Evolutionary conservation across 371 early-diverging fungal species (phyloP).

Genomic region (Zancudomyces culisetae): DNA sequence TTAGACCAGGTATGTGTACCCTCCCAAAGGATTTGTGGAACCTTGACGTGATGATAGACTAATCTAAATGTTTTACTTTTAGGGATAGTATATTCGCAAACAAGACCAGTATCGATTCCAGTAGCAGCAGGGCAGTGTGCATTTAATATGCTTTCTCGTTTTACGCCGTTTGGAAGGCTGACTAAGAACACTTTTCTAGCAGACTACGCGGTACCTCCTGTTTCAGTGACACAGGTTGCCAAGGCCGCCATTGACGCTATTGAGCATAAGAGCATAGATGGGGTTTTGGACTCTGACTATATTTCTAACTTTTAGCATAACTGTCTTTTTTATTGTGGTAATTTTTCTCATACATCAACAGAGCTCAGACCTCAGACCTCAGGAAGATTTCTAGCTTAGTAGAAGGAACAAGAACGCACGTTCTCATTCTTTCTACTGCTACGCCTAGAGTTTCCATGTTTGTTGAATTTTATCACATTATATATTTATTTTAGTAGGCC

Average conservation of each 20-base stretch:
- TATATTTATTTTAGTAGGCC: too few relatives aligned
- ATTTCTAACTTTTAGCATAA: not conserved
- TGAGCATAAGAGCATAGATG: not conserved
- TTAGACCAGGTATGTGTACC: conserved; percentile 35
- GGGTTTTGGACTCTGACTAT: not conserved
- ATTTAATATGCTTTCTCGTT: not conserved
- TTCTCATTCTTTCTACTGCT: too few relatives aligned
- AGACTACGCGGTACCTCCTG: not conserved
- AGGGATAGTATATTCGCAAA: not conserved
- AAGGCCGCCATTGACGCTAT: not conserved
- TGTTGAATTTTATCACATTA: too few relatives aligned
- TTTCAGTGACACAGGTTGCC: not conserved
- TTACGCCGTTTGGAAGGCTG: not conserved
- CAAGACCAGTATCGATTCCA: not conserved
- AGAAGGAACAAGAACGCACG: too few relatives aligned
- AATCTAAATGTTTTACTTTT: not conserved
- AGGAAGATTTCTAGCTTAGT: too few relatives aligned
- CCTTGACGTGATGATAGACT: too few relatives aligned
- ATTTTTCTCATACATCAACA: too few relatives aligned
- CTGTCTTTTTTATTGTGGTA: too few relatives aligned
- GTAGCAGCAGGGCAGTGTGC: not conserved
- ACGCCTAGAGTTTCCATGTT: too few relatives aligned
- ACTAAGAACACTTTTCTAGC: not conserved
- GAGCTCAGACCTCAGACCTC: too few relatives aligned
- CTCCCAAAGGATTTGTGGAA: too few relatives aligned